Conservation (phyloP, 176 grass and related monocot species). For the Carex cristatella region DNA sequence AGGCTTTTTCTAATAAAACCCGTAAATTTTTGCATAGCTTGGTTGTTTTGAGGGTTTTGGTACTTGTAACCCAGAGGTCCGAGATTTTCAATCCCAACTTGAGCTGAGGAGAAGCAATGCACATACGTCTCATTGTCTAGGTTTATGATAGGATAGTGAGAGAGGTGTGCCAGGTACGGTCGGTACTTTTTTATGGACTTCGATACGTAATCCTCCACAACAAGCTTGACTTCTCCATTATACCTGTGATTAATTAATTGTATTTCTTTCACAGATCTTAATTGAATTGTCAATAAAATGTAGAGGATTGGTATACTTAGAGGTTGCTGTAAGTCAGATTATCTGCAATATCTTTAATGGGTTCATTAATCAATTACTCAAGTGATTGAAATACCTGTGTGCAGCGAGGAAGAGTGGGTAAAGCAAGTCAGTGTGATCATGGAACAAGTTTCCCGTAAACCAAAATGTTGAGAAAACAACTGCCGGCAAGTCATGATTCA, state of each 20-base stretch:
- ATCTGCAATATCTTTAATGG: too few relatives aligned
- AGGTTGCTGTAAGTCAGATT: not conserved
- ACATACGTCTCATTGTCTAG: slow-evolving; percentile 50
- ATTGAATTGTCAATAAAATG: not conserved
- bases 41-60: slow-evolving; percentile 52
- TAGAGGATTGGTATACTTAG: not conserved
- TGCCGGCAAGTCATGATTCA: slow-evolving; percentile 53
- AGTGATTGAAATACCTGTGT: slow-evolving; percentile 10
- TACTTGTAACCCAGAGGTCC: slow-evolving; percentile 74
- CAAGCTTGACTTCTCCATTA: slow-evolving; percentile 84
- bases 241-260: slow-evolving; percentile 28
- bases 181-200: slow-evolving; percentile 72
- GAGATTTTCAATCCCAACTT: slow-evolving; percentile 63
- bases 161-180: slow-evolving; percentile 40
- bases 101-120: slow-evolving; percentile 62
- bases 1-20: slow-evolving; percentile 61
- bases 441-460: slow-evolving; percentile 83
- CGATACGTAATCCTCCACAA: slow-evolving; percentile 41
- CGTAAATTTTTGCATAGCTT: slow-evolving; percentile 78
- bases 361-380: not conserved
- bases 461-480: slow-evolving; percentile 66
- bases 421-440: slow-evolving; percentile 76
- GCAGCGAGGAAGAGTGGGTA: slow-evolving; percentile 78
- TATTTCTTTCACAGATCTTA: not conserved
- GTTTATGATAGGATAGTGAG: slow-evolving; percentile 71